Percentiles rank a stretch among this genome's conserved stretches.
phyloP scores from a whole-genome alignment of 176 grass and related monocot species.

The Poa annua region DNA sequence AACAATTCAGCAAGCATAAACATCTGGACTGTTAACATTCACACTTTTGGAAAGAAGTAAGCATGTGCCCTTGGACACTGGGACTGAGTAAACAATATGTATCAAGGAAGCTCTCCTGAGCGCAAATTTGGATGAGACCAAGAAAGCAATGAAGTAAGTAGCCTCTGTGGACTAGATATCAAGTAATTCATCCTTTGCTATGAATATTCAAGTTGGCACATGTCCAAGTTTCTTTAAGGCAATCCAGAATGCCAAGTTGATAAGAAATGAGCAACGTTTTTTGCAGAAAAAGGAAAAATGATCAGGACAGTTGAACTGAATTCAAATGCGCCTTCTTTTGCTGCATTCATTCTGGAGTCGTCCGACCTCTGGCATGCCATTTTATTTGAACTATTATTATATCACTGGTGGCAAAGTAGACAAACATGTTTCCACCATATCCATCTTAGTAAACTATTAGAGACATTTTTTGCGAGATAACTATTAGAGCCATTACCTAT shows the following conservation, averaged over 20 bases:
- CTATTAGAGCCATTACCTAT: conserved; percentile 14
- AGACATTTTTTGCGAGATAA: not conserved
- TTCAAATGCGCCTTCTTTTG: not conserved
- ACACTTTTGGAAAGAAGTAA: not conserved
- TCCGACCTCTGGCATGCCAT: not conserved
- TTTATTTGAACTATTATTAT: not conserved
- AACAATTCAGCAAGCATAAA: conserved; percentile 32
- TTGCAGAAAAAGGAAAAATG: not conserved
- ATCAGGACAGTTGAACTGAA: not conserved
- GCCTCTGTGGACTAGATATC: not conserved
- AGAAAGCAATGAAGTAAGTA: not conserved
- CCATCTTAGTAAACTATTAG: not conserved
- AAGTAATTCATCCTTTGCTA: conserved; percentile 22
- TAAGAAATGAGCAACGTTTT: conserved; percentile 14
- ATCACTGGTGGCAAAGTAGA: conserved; percentile 1
- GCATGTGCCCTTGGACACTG: conserved; percentile 9
- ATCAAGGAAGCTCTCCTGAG: not conserved
- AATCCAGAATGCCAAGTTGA: not conserved
- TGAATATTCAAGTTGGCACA: not conserved
- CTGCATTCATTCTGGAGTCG: not conserved
- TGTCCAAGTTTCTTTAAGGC: not conserved
- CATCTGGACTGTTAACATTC: conserved; percentile 25
- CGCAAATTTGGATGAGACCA: conserved; percentile 1
- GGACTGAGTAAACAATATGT: not conserved
- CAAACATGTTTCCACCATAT: conserved; percentile 11